These are phyloP conservation scores for Geotrichum carabidarum DNA, from an alignment of 1,139 yeast genomes.

Conservation along the genomic window DNA sequence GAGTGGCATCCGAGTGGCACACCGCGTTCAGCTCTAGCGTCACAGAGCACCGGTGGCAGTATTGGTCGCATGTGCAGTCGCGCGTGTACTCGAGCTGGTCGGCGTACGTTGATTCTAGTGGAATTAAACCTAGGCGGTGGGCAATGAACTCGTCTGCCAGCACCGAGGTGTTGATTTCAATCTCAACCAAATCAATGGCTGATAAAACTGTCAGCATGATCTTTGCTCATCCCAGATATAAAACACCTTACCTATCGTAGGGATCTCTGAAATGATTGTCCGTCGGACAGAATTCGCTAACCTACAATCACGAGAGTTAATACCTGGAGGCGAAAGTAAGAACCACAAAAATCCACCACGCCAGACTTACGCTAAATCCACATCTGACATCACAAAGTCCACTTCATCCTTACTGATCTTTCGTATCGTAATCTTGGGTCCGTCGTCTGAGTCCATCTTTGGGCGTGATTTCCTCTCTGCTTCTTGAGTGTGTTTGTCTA, in stretches of 20 bases:
- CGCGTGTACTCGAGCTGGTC: slow-evolving; percentile 66
- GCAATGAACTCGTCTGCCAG: slow-evolving; percentile 94
- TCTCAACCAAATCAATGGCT: slow-evolving; percentile 94
- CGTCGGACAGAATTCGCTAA: slow-evolving; percentile 90
- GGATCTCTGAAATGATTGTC: slow-evolving; percentile 91
- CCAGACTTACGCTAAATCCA: slow-evolving; percentile 59
- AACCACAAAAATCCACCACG: neutral
- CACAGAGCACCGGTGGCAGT: slow-evolving; percentile 92
- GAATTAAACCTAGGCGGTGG: slow-evolving; percentile 88
- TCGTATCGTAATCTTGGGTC: slow-evolving; percentile 84
- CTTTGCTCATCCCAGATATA: too few relatives aligned
- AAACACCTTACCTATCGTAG: slow-evolving; percentile 48
- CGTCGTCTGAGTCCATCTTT: slow-evolving; percentile 42
- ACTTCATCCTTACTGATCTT: slow-evolving; percentile 81
- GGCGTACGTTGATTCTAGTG: slow-evolving; percentile 77
- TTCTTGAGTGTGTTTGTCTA: neutral
- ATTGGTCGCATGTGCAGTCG: slow-evolving; percentile 97
- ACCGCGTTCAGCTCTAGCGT: slow-evolving; percentile 78
- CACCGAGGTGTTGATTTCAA: slow-evolving; percentile 88
- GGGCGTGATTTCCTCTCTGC: neutral
- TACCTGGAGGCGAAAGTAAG: neutral
- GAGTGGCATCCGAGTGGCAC: slow-evolving; percentile 81
- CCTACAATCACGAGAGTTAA: slow-evolving; percentile 22
- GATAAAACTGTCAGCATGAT: neutral
- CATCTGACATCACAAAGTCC: slow-evolving; percentile 81